Conservation (phyloP, 768 basidiomycete species). For the Amanita rimosa region DNA sequence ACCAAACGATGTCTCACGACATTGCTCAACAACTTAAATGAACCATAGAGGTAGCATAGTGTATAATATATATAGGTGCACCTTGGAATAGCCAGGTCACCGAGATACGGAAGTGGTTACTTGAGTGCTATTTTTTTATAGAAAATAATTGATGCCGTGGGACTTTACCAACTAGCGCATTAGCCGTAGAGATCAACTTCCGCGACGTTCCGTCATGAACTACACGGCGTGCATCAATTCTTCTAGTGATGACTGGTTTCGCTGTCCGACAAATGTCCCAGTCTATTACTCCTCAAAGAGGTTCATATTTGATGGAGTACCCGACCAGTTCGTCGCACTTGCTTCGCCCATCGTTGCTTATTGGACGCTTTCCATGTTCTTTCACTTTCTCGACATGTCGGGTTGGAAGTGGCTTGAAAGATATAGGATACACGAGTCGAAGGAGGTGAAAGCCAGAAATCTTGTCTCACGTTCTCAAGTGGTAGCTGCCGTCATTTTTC, state of each 20-base stretch:
- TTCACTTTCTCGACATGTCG: slow-evolving; percentile 73
- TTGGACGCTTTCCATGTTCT: slow-evolving; percentile 73
- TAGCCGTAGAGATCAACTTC: too few species aligned
- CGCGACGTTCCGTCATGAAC: slow-evolving; percentile 18
- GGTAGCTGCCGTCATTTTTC: slow-evolving; percentile 69
- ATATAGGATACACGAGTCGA: slow-evolving; percentile 81
- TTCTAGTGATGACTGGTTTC: slow-evolving; percentile 23
- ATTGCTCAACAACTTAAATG: slow-evolving; percentile 78
- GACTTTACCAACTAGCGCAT: too few species aligned
- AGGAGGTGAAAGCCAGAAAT: slow-evolving; percentile 68
- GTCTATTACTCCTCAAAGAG: slow-evolving; percentile 43
- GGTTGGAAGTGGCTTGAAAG: slow-evolving; percentile 69
- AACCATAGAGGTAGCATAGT: slow-evolving; percentile 29
- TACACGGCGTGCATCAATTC: slow-evolving; percentile 22
- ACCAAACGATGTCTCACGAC: slow-evolving; percentile 92
- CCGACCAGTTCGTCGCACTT: slow-evolving; percentile 65
- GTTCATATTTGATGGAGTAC: slow-evolving; percentile 40
- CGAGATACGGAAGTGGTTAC: too few species aligned
- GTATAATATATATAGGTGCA: neutral
- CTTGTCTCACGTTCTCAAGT: slow-evolving; percentile 64
- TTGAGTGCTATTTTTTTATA: too few species aligned
- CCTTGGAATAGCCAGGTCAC: too few species aligned
- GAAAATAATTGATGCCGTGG: too few species aligned
- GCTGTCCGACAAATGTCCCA: slow-evolving; percentile 28
- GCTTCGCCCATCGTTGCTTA: slow-evolving; percentile 71